Evolutionary conservation across 306 rosid species (phyloP), one percentile per base, ranked within the genome.

Genomic region (Sophora flavescens): DNA sequence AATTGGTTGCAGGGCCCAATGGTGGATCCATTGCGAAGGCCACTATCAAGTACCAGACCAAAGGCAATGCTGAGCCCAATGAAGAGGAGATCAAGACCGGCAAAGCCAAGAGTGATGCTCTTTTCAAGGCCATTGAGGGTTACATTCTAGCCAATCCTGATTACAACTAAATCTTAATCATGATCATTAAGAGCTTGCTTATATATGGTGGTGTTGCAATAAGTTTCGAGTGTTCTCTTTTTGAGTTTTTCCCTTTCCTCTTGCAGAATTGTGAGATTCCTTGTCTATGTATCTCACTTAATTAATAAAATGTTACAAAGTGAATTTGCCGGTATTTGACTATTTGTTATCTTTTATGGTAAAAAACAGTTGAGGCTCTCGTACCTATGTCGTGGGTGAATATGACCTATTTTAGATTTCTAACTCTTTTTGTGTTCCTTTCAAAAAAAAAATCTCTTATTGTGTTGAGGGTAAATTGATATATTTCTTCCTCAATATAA

Each of bases 71-170:
- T 0, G 6, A 39, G 9, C 54, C 58, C 10, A 44, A 2, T 15
- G 86, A 70, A 58, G 88, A 81, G 67, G 15, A 36, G 8, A 2
- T 48, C 13, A 75, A 63, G 54, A 8, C 0, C 26, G 72, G 78
- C 6, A 71, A 79, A 53, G 83, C 63, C 39, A 78, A 51, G 48
- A 59, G 48, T 3, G 45, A 3, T 0, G 42, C 32, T n/a, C 18
- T 70, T 6, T 70, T 78, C 65, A 51, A 70, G 57, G 63, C 77
- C 50, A 45, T 78, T 28, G 67, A 61, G 28, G 66, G 33, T 2
- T 62, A 70, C 72, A 8, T 70, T 8, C 13, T 63, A 6, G 77
- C 82, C 16, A 16, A 78, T 16, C 72, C 60, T 32, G 59, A 41
- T 16, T 12, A 3, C 32, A 30, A 28, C 14, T 48, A 51, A 14